These are phyloP conservation scores for Phoma sp. DNA, from an alignment of 2,329 filamentous ascomycete genomes.

Conservation along the genomic window DNA sequence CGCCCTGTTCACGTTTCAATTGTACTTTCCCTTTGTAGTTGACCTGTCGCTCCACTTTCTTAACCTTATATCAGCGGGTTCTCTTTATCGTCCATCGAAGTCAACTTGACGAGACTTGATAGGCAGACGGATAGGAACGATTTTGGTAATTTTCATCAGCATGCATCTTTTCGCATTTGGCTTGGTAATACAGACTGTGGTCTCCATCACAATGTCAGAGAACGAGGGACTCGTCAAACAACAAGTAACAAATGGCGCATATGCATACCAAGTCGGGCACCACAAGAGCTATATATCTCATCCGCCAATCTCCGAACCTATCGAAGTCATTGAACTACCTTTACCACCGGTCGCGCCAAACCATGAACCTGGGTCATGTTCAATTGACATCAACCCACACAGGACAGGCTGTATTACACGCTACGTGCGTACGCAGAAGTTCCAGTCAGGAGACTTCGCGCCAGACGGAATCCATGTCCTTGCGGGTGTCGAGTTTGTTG, in stretches of 20 bases:
- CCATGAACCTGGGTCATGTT: slow-evolving; percentile 43
- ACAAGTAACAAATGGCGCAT: no score
- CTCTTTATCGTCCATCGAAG: no score
- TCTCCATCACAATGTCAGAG: neutral
- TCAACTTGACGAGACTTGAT: no score
- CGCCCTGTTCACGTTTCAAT: no score
- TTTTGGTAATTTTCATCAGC: no score
- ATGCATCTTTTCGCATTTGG: neutral
- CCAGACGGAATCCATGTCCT: slow-evolving; percentile 56
- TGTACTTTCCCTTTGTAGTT: no score
- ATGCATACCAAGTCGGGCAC: no score
- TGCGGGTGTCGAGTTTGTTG: slow-evolving; percentile 51
- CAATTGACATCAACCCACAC: slow-evolving; percentile 42
- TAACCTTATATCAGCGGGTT: no score
- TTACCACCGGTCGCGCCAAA: slow-evolving; percentile 47
- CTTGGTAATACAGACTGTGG: neutral
- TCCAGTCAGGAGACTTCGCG: slow-evolving; percentile 48
- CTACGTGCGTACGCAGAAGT: slow-evolving; percentile 8
- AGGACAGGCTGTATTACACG: slow-evolving; percentile 50
- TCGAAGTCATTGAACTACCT: slow-evolving; percentile 47
- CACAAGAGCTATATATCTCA: no score
- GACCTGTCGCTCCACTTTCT: no score
- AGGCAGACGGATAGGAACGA: no score
- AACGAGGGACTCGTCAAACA: neutral
- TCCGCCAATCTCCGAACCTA: no score